These are phyloP conservation scores for Zygosaccharomyces rouxii DNA, from an alignment of 805 yeast genomes.

Conservation along the genomic window DNA sequence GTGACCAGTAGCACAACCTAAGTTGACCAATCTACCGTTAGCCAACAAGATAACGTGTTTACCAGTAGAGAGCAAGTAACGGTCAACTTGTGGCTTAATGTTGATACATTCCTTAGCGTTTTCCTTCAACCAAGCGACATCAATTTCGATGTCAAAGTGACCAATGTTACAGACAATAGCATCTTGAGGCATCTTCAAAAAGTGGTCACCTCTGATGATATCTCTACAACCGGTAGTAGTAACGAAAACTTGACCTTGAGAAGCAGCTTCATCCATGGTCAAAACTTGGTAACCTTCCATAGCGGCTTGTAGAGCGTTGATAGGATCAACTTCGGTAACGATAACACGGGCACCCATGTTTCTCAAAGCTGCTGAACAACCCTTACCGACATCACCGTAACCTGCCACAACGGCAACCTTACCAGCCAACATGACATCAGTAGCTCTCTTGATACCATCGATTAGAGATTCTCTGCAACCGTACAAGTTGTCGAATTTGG, in stretches of 20 bases:
- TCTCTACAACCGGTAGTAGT: constrained; percentile 99
- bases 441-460: constrained; percentile 99
- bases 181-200: constrained; percentile 93
- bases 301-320: constrained; percentile 98
- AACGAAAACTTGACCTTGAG: constrained; percentile 93
- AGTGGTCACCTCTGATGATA: constrained; percentile 86
- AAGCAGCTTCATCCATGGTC: constrained; percentile 90
- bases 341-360: constrained; percentile 99
- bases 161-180: constrained; percentile 99
- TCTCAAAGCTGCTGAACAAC: constrained; percentile 98
- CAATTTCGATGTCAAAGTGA: constrained; percentile 98
- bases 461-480: constrained; percentile 98
- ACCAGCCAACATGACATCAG: constrained; percentile 99
- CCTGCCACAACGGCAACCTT: constrained; percentile 99
- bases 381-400: constrained; percentile 99
- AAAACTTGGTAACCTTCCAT: constrained; percentile 97
- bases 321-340: constrained; percentile 96
- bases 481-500: constrained; percentile 98
- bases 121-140: constrained; percentile 97
- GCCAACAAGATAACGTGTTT: constrained; percentile 94
- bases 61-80: constrained; percentile 84
- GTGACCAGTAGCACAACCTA: constrained; percentile 99
- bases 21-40: constrained; percentile 98
- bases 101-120: constrained; percentile 90
- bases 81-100: constrained; percentile 99